Percentiles rank a stretch among this genome's conserved stretches.
phyloP scores from a whole-genome alignment of 2,329 filamentous ascomycete genomes.

The Pseudopithomyces maydicus region DNA sequence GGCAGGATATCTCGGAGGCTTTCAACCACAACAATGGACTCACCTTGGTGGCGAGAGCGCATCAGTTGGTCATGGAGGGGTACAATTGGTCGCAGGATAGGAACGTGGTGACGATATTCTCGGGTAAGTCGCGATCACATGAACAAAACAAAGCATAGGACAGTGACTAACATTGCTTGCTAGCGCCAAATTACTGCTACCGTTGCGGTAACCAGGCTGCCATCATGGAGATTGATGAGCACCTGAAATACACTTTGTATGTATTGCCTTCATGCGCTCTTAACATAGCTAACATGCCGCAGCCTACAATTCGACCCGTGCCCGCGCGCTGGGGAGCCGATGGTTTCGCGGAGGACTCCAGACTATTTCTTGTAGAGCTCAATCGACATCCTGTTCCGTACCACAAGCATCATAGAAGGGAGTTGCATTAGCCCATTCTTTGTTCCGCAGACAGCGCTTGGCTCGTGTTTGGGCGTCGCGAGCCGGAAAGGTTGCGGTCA shows the following conservation, averaged over 20 bases:
- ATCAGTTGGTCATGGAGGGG: constrained; percentile 99
- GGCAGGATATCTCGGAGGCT: constrained; percentile 95
- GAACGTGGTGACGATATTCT: constrained; percentile 99
- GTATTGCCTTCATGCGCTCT: constrained; percentile 48
- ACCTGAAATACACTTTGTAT: constrained; percentile 99
- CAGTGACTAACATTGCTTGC: constrained; percentile 30
- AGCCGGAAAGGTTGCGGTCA: neutral
- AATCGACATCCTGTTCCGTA: constrained; percentile 5
- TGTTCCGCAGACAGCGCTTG: constrained; percentile 9
- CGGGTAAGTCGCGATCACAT: constrained; percentile 52
- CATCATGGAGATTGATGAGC: constrained; percentile 99
- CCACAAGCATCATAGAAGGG: constrained; percentile 18
- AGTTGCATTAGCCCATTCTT: constrained; percentile 12
- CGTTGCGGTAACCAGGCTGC: constrained; percentile 98
- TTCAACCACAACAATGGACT: constrained; percentile 99
- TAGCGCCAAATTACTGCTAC: constrained; percentile 82
- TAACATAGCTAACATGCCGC: constrained; percentile 27
- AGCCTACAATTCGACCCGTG: constrained; percentile 99
- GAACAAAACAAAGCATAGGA: neutral
- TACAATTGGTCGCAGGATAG: constrained; percentile 99
- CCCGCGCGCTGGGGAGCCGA: constrained; percentile 94
- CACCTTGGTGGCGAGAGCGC: constrained; percentile 91
- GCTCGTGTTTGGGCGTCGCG: constrained; percentile 5
- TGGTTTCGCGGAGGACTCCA: constrained; percentile 93
- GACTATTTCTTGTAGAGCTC: constrained; percentile 91